Evolutionary conservation across 2,329 filamentous ascomycete species (phyloP).

Genomic region (Curvularia eragrostidis): DNA sequence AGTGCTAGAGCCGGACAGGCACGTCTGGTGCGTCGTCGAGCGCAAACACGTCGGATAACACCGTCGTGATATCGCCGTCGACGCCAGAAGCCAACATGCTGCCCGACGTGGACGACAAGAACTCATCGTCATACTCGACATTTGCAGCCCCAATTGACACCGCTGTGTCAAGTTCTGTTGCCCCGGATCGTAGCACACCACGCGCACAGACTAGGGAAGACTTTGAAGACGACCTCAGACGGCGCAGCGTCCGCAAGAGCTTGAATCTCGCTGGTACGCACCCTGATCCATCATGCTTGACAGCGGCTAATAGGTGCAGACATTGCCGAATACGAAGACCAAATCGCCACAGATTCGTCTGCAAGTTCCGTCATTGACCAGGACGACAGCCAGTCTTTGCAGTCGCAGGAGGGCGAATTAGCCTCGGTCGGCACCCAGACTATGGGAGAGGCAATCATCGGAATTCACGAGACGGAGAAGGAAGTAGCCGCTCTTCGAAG

Average conservation of each 20-base stretch:
- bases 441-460: conserved; percentile 61
- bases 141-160: conserved; percentile 78
- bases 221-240: conserved; percentile 63
- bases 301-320: conserved; percentile 44
- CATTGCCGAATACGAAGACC: conserved; percentile 56
- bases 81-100: conserved; percentile 50
- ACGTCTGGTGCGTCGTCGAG: conserved; percentile 39
- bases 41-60: conserved; percentile 44
- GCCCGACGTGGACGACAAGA: conserved; percentile 47
- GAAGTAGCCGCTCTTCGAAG: conserved; percentile 74
- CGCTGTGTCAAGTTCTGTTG: conserved; percentile 59
- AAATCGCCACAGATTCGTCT: conserved; percentile 36
- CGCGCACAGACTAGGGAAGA: conserved; percentile 83
- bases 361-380: conserved; percentile 42
- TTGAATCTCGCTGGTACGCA: conserved; percentile 76
- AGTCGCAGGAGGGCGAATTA: conserved; percentile 40
- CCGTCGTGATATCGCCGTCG: conserved; percentile 47
- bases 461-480: conserved; percentile 64
- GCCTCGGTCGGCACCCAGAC: conserved; percentile 42
- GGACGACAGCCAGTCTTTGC: conserved; percentile 41
- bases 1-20: conserved; percentile 38
- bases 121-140: conserved; percentile 40
- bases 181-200: conserved; percentile 73
- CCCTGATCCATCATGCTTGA: conserved; percentile 17
- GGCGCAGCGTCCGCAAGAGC: conserved; percentile 65